phyloP scores from a whole-genome alignment of 139 green algal genomes.

The Raphidocelis subcapitata region DNA sequence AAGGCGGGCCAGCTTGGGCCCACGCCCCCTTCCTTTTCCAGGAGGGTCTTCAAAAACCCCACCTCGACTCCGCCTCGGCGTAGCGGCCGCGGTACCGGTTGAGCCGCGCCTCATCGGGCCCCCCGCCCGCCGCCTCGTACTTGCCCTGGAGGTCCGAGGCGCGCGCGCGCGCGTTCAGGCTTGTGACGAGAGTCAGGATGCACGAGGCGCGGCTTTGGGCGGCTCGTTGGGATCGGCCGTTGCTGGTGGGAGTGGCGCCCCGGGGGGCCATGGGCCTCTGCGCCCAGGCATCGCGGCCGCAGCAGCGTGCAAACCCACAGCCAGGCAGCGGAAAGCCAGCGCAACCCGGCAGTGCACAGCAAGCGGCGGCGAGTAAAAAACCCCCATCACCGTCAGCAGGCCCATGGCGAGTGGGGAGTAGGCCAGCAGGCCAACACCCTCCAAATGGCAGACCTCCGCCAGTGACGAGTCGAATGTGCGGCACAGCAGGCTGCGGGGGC shows the following conservation, averaged over 20 bases:
- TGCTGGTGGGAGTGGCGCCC: background rate
- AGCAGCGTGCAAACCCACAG: background rate
- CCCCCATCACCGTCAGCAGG: conserved; percentile 67
- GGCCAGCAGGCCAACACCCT: conserved; percentile 73
- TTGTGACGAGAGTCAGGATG: background rate
- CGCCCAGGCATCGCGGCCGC: background rate
- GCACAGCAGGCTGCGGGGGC: conserved; percentile 62
- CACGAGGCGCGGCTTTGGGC: background rate
- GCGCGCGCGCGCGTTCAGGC: too few relatives aligned
- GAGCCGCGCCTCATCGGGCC: conserved; percentile 53
- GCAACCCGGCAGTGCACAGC: background rate
- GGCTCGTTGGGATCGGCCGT: too few relatives aligned
- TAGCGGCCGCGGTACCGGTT: conserved; percentile 80
- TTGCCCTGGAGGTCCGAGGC: conserved; percentile 81
- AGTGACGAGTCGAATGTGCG: conserved; percentile 76
- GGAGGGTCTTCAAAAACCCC: background rate
- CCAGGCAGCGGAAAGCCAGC: background rate
- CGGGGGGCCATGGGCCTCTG: background rate
- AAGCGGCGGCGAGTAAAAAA: background rate
- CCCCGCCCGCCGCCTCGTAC: conserved; percentile 56
- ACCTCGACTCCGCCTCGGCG: conserved; percentile 68
- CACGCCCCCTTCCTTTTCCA: too few relatives aligned
- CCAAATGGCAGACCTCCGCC: conserved; percentile 72
- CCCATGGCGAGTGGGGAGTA: conserved; percentile 93
- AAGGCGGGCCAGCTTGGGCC: too few relatives aligned